Base-by-base conservation (phyloP, 225 moss, liverwort and hornwort genomes). In the Pleurozium schreberi region DNA sequence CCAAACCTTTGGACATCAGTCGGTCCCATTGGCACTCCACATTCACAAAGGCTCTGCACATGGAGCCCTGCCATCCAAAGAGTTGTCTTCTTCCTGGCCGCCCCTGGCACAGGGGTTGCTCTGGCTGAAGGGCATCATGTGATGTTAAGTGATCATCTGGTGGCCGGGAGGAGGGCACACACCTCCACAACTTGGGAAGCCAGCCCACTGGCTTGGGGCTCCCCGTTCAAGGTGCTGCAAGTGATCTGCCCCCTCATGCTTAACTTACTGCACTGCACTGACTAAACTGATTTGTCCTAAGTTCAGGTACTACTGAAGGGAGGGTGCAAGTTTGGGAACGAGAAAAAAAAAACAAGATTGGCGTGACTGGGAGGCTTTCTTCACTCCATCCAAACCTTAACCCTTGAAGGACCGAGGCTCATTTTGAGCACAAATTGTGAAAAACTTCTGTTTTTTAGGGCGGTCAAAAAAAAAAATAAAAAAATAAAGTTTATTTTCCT, bases 241-340 rank as follows among this genome's bases (percentile, higher is more conserved):
- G 27, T 1, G 22, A 76, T 33, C 62, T 61, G 81, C 80, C 28
- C 33, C 61, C 81, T 43, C 61, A 61, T 22, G 62, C 49, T 47
- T 33, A 64, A 64, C 34, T 33, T 31, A 59, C 61, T 81, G 62
- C 43, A 62, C 62, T 61, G 61, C 43, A 62, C 62, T 61, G 61
- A 31, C 65, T 13, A 23, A 10, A n/a, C 3, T 1, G 17, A 78
- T 38, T 27, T n/a, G 26, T 21, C 26, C 33, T 57, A 21, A 21
- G 38, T 53, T n/a, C n/a, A n/a, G n/a, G n/a, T n/a, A n/a, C n/a
- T 12, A 5, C 1, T 36, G 1, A 25, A 34, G 5, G 2, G 12
- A 52, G 34, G 50, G 50, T 50, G 50, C 34, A 75, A 75, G 34
- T 33, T 50, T 12, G 50, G 20, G 10, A 47, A n/a, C n/a, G n/a